Base-by-base conservation (phyloP, 768 basidiomycete species). In the Baorangia bicolor region DNA sequence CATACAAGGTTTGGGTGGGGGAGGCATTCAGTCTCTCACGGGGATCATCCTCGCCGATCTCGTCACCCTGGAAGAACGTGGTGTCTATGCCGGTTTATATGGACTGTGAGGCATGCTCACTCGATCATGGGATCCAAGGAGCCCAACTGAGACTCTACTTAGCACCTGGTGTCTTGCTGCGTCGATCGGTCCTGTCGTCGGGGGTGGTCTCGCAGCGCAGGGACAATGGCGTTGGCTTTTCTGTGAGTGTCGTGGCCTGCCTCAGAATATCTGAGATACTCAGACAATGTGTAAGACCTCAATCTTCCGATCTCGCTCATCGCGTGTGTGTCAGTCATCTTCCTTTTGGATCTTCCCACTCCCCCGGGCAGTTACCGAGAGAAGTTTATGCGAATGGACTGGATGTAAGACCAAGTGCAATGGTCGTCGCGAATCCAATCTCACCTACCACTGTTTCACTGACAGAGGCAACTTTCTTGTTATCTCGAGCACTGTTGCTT, bases 41-140 rank as follows among this genome's bases (percentile, higher is more conserved):
- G 72, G 74, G 8, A 80, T 82, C 38, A 68, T 82, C 39, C 49
- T 80, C 4, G 66, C 73, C 14, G 81, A 83, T 55, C 62, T 83
- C 3, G 77, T 82, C 13, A 71, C 78, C 4, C 68, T 83, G 9
- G 41, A 64, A 13, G 77, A 81, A 41, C 73, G 81, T 8, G 81
- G 81, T 3, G 34, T 56, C 1, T 78, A 72, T 56, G 58, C 64
- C 3, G 75, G 73, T 9, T 48, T 81, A 18, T 65, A 77, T 20
- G 76, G 67, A 23, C 52, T 77, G 74, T n/a, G n/a, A 51, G 71
- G 23, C 10, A 1, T 48, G 13, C n/a, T n/a, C n/a, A n/a, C 18
- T 44, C 18, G 18, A 46, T 23, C 16, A 20, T 34, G 27, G 5
- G 14, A 10, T 11, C 0, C 2, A 5, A 35, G 2, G 18, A 30